phyloP scores from a whole-genome alignment of 2,329 filamentous ascomycete species.

The Diaporthe amygdali region DNA sequence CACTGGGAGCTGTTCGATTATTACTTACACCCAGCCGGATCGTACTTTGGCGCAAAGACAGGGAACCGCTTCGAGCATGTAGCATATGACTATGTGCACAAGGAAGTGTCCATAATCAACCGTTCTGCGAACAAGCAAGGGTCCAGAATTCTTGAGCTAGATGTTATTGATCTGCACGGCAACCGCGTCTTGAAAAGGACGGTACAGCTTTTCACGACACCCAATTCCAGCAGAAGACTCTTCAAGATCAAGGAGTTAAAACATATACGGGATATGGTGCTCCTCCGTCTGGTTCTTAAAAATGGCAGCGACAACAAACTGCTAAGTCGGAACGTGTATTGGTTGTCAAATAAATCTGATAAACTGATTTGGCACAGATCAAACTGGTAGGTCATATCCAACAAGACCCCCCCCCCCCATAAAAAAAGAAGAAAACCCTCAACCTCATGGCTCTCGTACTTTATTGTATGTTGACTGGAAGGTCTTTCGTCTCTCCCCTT shows the following conservation, averaged over 20 bases:
- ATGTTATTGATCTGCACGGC: constrained; percentile 56
- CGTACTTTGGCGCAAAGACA: constrained; percentile 64
- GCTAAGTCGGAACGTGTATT: constrained; percentile 66
- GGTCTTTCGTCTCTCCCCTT: background rate
- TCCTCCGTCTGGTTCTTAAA: constrained; percentile 55
- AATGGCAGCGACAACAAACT: constrained; percentile 37
- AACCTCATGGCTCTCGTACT: no score
- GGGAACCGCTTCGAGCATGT: constrained; percentile 57
- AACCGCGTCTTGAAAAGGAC: constrained; percentile 21
- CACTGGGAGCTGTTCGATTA: constrained; percentile 72
- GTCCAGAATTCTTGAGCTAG: constrained; percentile 48
- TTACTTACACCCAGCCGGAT: constrained; percentile 62
- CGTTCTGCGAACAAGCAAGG: constrained; percentile 48
- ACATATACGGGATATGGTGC: constrained; percentile 46
- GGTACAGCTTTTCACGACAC: constrained; percentile 37
- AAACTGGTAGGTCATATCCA: constrained; percentile 50
- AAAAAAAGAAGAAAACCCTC: no score
- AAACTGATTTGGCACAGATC: constrained; percentile 60
- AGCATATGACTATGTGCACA: constrained; percentile 56
- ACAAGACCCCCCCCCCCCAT: no score
- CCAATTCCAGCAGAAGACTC: constrained; percentile 50
- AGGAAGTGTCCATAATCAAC: constrained; percentile 59
- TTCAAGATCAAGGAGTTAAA: constrained; percentile 32
- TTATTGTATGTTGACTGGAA: background rate
- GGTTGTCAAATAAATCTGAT: constrained; percentile 55